Base-by-base conservation (phyloP, 495 filamentous ascomycete genomes). In the Penicillium soppii region DNA sequence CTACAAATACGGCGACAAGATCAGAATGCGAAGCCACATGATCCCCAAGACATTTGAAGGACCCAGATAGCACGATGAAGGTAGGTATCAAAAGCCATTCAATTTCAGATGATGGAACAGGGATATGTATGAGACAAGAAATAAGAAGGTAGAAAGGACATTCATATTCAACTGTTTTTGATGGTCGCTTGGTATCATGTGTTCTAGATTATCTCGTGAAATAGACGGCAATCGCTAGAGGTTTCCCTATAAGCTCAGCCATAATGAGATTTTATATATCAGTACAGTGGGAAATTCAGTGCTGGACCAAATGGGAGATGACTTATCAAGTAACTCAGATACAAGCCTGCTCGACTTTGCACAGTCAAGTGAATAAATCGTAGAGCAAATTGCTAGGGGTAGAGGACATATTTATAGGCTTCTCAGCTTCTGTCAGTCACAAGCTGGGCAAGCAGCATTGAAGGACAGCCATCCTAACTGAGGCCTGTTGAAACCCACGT, bases 301-400 rank as follows among this genome's bases (percentile, higher is more conserved):
- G 7, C 41, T 30, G 41, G 25, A n/a, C 29, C 25, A 42, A 43
- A 10, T 27, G 25, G 40, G 15, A 7, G 10, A 30, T 22, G 29
- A 43, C 23, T 30, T 43, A 43, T 43, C 40, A 15, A 21, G 7
- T 29, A 22, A 1, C 40, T 27, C 40, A 17, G 23, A 43, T 13
- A 43, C 40, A 29, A 43, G 7, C 25, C 40, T 43, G 23, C 40
- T 43, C 23, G 40, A 16, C 15, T 43, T 43, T 43, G 40, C 23
- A 7, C 4, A 27, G 16, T 43, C 23, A 43, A 29, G 40, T 19
- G 40, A 43, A 43, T 43, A 15, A 43, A 43, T 29, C 19, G 23
- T 43, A 43, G 40, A 43, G 40, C 40, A 29, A 43, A 43, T 23
- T 41, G 21, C 25, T 3, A 16, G 40, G 25, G 23, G 20, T 6